These are phyloP conservation scores for Spiraea crenata DNA, from an alignment of 331 rosid genomes.

Conservation along the genomic window DNA sequence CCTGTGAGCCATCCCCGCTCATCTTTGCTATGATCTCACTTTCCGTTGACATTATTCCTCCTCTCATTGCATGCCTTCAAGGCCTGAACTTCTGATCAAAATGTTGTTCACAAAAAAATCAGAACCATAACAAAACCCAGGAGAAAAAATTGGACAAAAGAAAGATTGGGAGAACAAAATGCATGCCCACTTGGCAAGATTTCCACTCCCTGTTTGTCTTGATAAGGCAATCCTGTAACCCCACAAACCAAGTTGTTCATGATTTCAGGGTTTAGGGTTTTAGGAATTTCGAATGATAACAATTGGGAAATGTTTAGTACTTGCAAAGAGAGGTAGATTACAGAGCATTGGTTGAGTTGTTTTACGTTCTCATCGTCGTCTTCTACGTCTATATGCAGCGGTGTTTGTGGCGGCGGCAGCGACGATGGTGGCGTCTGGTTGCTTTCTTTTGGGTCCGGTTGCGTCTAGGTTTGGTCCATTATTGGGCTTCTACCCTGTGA, in stretches of 20 bases:
- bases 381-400: constrained; percentile 51
- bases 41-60: constrained; percentile 33
- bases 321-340: constrained; percentile 67
- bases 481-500: background rate
- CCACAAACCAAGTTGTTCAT: background rate
- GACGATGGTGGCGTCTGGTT: background rate
- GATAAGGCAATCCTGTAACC: constrained; percentile 62
- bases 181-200: constrained; percentile 60
- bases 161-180: background rate
- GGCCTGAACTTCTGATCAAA: constrained; percentile 68
- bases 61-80: constrained; percentile 62
- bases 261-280: constrained; percentile 48
- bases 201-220: constrained; percentile 75
- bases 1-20: background rate
- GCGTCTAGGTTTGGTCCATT: constrained; percentile 2
- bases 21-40: constrained; percentile 24
- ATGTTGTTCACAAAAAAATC: background rate
- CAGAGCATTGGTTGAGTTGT: constrained; percentile 66
- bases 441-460: background rate
- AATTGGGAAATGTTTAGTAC: constrained; percentile 19
- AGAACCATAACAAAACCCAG: background rate
- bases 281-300: constrained; percentile 12
- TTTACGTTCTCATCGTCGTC: constrained; percentile 74
- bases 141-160: background rate
- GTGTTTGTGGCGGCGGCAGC: constrained; percentile 18